Evolutionary conservation across 768 basidiomycete species (phyloP).

Genomic region (Kwoniella heveanensis): DNA sequence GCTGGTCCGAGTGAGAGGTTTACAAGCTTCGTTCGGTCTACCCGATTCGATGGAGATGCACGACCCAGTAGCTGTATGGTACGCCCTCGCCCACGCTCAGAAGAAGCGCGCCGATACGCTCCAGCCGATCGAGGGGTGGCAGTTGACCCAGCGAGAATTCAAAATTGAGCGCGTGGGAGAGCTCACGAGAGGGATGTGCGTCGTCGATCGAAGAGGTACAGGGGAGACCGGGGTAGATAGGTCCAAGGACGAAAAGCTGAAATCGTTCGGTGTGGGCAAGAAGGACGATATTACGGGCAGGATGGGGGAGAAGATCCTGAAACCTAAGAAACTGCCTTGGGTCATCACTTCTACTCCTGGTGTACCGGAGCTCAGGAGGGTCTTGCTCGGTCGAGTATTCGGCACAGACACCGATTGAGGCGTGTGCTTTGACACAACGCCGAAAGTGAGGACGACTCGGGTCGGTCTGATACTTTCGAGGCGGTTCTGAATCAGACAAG

Average conservation of each 20-base stretch:
- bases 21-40: slow-evolving; percentile 78
- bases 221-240: slow-evolving; percentile 64
- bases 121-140: slow-evolving; percentile 63
- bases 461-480: too few species aligned
- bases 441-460: too few species aligned
- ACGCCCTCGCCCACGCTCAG: slow-evolving; percentile 62
- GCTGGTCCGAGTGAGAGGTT: slow-evolving; percentile 69
- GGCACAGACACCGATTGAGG: slow-evolving; percentile 24
- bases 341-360: slow-evolving; percentile 51
- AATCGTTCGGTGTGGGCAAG: slow-evolving; percentile 17
- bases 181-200: slow-evolving; percentile 81
- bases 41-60: slow-evolving; percentile 82
- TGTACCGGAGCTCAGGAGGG: slow-evolving; percentile 36
- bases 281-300: slow-evolving; percentile 27
- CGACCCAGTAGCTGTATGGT: slow-evolving; percentile 87
- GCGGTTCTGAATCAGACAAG: too few species aligned
- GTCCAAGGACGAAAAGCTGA: slow-evolving; percentile 38
- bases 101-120: slow-evolving; percentile 33
- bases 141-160: slow-evolving; percentile 62
- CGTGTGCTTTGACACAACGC: neutral
- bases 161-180: slow-evolving; percentile 75
- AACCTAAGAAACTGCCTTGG: slow-evolving; percentile 34
- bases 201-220: slow-evolving; percentile 70
- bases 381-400: slow-evolving; percentile 51
- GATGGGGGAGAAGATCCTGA: slow-evolving; percentile 30